These are phyloP conservation scores for Stachybotrys chartarum DNA, from an alignment of 2,329 filamentous ascomycete genomes.

Conservation along the genomic window DNA sequence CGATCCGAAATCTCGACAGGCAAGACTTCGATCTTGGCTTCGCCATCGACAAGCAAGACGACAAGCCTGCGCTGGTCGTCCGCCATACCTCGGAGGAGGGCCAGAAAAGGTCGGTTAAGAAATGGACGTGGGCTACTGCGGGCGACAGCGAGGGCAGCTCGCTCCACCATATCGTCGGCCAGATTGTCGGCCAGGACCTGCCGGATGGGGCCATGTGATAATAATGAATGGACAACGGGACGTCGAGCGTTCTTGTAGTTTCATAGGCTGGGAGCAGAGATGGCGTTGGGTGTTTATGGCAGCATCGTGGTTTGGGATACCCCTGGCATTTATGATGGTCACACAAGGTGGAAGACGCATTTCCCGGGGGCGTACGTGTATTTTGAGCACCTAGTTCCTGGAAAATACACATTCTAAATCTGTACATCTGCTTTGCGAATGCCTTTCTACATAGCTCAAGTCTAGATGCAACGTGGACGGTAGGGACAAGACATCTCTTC, in stretches of 20 bases:
- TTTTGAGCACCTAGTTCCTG: too few species aligned
- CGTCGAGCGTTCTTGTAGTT: too few species aligned
- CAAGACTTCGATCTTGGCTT: slow-evolving; percentile 24
- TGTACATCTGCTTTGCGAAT: too few species aligned
- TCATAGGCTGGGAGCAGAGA: too few species aligned
- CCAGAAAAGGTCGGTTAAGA: slow-evolving; percentile 7
- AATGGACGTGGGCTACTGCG: slow-evolving; percentile 22
- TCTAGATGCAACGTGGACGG: too few species aligned
- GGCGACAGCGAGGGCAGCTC: slow-evolving; percentile 7
- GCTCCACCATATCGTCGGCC: slow-evolving; percentile 15
- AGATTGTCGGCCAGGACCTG: slow-evolving; percentile 6
- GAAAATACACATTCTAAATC: too few species aligned
- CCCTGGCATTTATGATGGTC: too few species aligned
- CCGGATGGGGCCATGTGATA: too few species aligned
- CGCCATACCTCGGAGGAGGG: slow-evolving; percentile 10
- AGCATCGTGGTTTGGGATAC: not conserved
- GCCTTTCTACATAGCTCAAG: too few species aligned
- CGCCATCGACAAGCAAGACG: slow-evolving; percentile 14
- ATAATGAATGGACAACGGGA: not conserved
- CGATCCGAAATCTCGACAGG: slow-evolving; percentile 19
- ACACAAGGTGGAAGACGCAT: too few species aligned
- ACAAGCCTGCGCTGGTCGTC: slow-evolving; percentile 12
- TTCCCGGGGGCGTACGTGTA: too few species aligned
- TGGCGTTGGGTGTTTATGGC: not conserved
- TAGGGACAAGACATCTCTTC: too few species aligned